A percentile compares a stretch with the other conserved stretches of the same genome.
Conservation (phyloP, 495 filamentous ascomycete genomes). For the Parachaetomium inaequale region DNA sequence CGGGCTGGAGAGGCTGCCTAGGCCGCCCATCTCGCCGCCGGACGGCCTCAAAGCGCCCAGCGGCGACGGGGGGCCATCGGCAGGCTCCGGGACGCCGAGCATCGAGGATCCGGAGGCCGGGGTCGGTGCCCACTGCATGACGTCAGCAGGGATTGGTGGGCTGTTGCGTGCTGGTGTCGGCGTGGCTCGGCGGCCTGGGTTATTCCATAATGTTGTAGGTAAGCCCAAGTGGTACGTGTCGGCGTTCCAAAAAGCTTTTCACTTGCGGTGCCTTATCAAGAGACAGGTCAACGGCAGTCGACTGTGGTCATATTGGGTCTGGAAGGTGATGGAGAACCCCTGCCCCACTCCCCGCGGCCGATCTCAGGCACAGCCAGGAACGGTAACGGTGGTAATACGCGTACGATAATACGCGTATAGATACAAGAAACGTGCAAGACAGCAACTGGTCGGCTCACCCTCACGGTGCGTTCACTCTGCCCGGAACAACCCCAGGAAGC, state of each 20-base stretch:
- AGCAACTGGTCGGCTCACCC: too few relatives aligned
- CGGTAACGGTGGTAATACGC: neutral
- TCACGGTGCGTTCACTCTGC: too few relatives aligned
- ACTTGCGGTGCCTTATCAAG: too few relatives aligned
- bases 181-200: neutral
- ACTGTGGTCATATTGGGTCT: neutral
- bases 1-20: neutral
- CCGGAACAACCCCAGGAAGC: too few relatives aligned
- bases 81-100: neutral
- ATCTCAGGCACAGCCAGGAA: slow-evolving; percentile 1
- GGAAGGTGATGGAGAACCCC: neutral
- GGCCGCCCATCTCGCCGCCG: neutral
- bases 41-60: neutral
- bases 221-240: too few relatives aligned
- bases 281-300: too few relatives aligned
- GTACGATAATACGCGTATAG: neutral
- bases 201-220: neutral
- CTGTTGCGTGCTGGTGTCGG: neutral
- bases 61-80: neutral
- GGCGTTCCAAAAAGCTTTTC: too few relatives aligned
- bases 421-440: too few relatives aligned
- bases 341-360: neutral
- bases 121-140: neutral
- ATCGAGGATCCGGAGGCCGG: neutral
- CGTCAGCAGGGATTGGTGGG: neutral